These are phyloP conservation scores for Phaffomyces antillensis DNA, from an alignment of 805 yeast species.

Conservation along the genomic window DNA sequence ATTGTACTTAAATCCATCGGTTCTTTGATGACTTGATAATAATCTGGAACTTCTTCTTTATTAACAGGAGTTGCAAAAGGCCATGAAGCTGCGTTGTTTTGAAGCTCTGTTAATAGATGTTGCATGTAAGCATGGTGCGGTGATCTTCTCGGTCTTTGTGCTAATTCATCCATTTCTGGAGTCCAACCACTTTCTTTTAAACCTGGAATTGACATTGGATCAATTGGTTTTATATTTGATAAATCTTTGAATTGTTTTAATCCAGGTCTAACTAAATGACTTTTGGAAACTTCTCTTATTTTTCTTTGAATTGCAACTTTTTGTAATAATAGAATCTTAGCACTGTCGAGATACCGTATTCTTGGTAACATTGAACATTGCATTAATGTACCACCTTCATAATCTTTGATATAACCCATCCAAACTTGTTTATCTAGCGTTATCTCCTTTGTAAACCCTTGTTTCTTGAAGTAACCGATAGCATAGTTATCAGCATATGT, in stretches of 20 bases:
- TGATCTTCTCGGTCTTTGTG: constrained; percentile 88
- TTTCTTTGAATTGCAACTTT: constrained; percentile 87
- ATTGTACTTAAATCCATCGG: constrained; percentile 97
- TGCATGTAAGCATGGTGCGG: constrained; percentile 95
- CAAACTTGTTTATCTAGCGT: constrained; percentile 78
- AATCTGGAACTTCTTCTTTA: constrained; percentile 91
- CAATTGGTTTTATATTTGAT: constrained; percentile 44
- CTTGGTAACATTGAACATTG: constrained; percentile 92
- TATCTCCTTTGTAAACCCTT: constrained; percentile 95
- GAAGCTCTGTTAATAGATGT: constrained; percentile 77
- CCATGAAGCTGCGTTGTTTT: constrained; percentile 96
- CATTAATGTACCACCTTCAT: constrained; percentile 98
- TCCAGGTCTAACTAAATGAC: constrained; percentile 80
- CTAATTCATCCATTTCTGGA: constrained; percentile 94
- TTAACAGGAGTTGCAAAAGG: constrained; percentile 93
- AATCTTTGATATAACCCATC: constrained; percentile 99
- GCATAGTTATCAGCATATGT: constrained; percentile 99
- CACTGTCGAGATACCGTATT: constrained; percentile 82
- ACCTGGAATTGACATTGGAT: constrained; percentile 86
- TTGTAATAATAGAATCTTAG: constrained; percentile 77
- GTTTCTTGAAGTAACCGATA: constrained; percentile 96
- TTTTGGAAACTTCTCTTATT: constrained; percentile 69
- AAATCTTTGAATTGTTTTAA: constrained; percentile 56
- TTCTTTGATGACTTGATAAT: constrained; percentile 91
- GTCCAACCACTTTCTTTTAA: constrained; percentile 95